Evolutionary conservation across 768 basidiomycete species (phyloP).

Genomic region (Tulasnella sp.): DNA sequence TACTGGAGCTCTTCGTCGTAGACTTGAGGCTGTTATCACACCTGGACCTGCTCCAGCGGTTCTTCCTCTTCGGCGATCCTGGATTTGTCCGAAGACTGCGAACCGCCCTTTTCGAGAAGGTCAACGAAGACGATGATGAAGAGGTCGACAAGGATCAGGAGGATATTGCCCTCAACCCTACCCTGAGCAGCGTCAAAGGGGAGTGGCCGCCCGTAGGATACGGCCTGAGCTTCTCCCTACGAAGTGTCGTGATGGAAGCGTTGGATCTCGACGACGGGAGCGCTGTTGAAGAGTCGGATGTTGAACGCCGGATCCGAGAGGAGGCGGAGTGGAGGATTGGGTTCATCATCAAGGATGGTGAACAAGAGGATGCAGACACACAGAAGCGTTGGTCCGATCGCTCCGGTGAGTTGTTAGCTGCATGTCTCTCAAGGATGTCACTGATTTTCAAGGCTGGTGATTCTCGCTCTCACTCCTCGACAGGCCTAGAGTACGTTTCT

Average conservation of each 20-base stretch:
- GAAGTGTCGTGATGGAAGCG: conserved; percentile 78
- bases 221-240: conserved; percentile 70
- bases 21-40: conserved; percentile 65
- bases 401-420: conserved; percentile 58
- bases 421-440: neutral
- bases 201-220: conserved; percentile 82
- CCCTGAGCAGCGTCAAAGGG: conserved; percentile 51
- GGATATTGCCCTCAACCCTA: conserved; percentile 56
- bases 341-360: conserved; percentile 71
- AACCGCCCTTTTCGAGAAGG: conserved; percentile 67
- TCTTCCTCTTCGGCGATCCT: conserved; percentile 25
- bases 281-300: conserved; percentile 1
- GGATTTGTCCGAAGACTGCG: conserved; percentile 57
- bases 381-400: conserved; percentile 75
- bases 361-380: conserved; percentile 38
- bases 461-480: neutral
- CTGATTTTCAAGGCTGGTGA: neutral
- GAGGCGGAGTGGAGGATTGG: conserved; percentile 41
- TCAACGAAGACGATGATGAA: conserved; percentile 15
- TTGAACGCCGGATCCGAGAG: conserved; percentile 17
- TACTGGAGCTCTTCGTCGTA: conserved; percentile 60
- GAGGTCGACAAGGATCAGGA: conserved; percentile 31
- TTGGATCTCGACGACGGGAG: conserved; percentile 32
- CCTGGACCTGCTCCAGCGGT: conserved; percentile 28
- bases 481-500: conserved; percentile 38